A percentile compares a stretch with the other conserved stretches of the same genome.
phyloP scores from a whole-genome alignment of 768 basidiomycete species.

The Suillus luteus region DNA sequence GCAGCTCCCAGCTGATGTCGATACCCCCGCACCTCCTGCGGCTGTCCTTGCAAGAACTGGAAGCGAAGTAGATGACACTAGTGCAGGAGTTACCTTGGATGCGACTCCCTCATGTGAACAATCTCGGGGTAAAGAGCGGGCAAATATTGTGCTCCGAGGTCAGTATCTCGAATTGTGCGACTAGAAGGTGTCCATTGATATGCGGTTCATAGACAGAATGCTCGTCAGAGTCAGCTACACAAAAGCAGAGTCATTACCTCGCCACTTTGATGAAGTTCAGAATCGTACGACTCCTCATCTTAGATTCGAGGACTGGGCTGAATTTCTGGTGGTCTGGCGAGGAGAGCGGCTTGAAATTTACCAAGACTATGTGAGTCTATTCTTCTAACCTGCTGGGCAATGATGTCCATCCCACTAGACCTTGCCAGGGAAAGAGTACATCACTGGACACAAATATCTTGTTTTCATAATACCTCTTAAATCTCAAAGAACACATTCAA shows the following conservation, averaged over 20 bases:
- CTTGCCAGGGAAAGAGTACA: conserved; percentile 67
- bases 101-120: conserved; percentile 25
- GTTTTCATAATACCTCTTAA: conserved; percentile 77
- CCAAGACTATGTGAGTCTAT: conserved; percentile 71
- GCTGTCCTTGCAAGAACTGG: conserved; percentile 69
- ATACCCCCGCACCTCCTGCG: conserved; percentile 52
- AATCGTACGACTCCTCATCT: conserved; percentile 66
- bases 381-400: not conserved
- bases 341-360: conserved; percentile 80
- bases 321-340: conserved; percentile 87
- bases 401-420: conserved; percentile 38
- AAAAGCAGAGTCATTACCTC: conserved; percentile 48
- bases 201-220: conserved; percentile 73
- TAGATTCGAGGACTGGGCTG: conserved; percentile 68
- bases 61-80: conserved; percentile 58
- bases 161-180: conserved; percentile 17
- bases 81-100: conserved; percentile 56
- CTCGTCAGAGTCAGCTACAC: conserved; percentile 75
- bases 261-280: conserved; percentile 63
- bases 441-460: conserved; percentile 74
- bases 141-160: conserved; percentile 79
- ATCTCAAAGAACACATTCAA: conserved; percentile 64
- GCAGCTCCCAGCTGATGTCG: conserved; percentile 10
- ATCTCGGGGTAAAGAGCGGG: conserved; percentile 32
- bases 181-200: conserved; percentile 17